phyloP scores from a whole-genome alignment of 2,329 filamentous ascomycete species.

The Eurotiales sp. region DNA sequence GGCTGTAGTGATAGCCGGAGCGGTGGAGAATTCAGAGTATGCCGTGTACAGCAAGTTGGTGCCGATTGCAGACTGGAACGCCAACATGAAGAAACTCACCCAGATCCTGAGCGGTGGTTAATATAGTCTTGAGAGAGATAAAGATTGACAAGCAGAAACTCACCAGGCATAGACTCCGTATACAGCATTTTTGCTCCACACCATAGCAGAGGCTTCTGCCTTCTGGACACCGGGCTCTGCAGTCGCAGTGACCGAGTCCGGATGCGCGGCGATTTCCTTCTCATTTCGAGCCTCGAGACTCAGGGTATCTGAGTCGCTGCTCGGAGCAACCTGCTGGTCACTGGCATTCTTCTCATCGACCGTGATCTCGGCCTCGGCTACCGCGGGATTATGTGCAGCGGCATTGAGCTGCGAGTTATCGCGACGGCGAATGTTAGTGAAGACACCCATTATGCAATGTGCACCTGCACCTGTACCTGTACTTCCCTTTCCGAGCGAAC shows the following conservation, averaged over 20 bases:
- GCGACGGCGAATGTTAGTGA: conserved; percentile 11
- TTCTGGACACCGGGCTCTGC: conserved; percentile 36
- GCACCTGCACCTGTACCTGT: no score
- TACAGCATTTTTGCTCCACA: conserved; percentile 37
- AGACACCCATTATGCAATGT: conserved; percentile 14
- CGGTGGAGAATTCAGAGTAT: conserved; percentile 50
- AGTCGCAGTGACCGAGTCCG: conserved; percentile 23
- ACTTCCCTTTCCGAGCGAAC: no score
- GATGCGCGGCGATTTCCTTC: conserved; percentile 24
- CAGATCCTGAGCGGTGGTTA: conserved; percentile 38
- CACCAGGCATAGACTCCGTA: conserved; percentile 32
- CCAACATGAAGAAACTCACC: conserved; percentile 44
- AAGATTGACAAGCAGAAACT: conserved; percentile 16
- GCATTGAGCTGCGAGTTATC: conserved; percentile 13
- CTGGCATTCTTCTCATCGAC: conserved; percentile 7
- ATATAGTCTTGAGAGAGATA: conserved; percentile 12
- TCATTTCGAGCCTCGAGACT: conserved; percentile 27
- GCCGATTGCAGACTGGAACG: conserved; percentile 41
- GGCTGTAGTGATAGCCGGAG: conserved; percentile 49
- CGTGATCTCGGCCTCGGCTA: no score
- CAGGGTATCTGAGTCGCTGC: conserved; percentile 21
- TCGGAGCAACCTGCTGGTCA: conserved; percentile 11
- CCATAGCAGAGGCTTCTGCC: conserved; percentile 38
- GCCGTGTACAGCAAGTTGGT: conserved; percentile 46
- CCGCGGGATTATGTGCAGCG: not conserved